Conservation (phyloP, 495 filamentous ascomycete species). For the Podospora appendiculata region DNA sequence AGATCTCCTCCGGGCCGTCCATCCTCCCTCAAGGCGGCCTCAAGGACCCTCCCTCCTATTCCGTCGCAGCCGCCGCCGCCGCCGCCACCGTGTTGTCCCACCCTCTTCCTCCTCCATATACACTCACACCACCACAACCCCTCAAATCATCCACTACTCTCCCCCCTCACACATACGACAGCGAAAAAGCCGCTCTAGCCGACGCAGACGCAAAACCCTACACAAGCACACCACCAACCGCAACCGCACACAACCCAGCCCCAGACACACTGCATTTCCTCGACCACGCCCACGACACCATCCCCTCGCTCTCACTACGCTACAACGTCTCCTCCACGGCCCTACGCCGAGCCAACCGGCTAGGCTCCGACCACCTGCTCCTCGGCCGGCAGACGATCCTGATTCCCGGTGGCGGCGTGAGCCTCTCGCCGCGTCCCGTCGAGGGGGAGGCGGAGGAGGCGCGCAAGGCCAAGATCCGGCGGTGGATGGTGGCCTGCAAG, state of each 20-base stretch:
- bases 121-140: conserved; percentile 34
- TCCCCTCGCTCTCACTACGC: conserved; percentile 55
- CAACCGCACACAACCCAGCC: neutral
- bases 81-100: neutral
- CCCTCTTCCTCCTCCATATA: neutral
- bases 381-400: conserved; percentile 55
- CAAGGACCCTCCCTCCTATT: conserved; percentile 23
- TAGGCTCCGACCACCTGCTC: conserved; percentile 59
- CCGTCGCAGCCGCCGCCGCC: too few relatives aligned
- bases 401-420: conserved; percentile 58
- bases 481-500: conserved; percentile 66
- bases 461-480: conserved; percentile 55
- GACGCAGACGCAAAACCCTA: conserved; percentile 20
- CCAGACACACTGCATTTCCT: conserved; percentile 64
- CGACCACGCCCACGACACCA: conserved; percentile 50
- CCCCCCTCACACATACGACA: conserved; percentile 4
- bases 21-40: conserved; percentile 44
- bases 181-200: neutral
- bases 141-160: conserved; percentile 31
- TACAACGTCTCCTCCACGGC: conserved; percentile 54
- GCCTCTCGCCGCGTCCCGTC: conserved; percentile 54
- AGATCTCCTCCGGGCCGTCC: conserved; percentile 22
- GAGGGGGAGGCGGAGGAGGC: conserved; percentile 63
- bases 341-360: conserved; percentile 52
- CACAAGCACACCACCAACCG: conserved; percentile 40